phyloP scores from a whole-genome alignment of 2,329 filamentous ascomycete species.

The Arthrobotrys sphaeroides region DNA sequence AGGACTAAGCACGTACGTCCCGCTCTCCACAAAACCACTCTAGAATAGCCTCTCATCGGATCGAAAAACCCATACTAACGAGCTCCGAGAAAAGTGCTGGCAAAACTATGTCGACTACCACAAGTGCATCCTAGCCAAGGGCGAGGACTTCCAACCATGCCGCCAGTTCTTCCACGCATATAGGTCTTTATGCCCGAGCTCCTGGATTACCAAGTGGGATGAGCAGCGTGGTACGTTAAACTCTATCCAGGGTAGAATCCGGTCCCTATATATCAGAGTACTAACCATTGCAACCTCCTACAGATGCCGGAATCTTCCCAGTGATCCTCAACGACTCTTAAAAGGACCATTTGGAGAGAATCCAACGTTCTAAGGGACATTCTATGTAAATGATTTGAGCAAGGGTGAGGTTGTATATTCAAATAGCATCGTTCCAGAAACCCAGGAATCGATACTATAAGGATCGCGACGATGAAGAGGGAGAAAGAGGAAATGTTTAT shows the following conservation, averaged over 20 bases:
- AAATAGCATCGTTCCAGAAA: background rate
- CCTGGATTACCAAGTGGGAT: constrained; percentile 95
- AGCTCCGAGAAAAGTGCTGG: constrained; percentile 78
- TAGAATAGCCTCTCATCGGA: too few species aligned
- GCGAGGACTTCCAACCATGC: constrained; percentile 58
- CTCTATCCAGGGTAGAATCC: too few species aligned
- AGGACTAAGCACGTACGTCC: constrained; percentile 58
- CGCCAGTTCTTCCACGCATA: constrained; percentile 92
- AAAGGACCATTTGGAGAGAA: constrained; percentile 58
- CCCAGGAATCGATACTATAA: too few species aligned
- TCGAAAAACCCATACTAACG: background rate
- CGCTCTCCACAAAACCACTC: background rate
- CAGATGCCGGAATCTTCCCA: constrained; percentile 76
- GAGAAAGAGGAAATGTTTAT: constrained; percentile 19
- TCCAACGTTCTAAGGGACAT: too few species aligned
- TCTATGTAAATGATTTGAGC: background rate
- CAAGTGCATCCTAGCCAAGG: constrained; percentile 97
- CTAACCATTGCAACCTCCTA: too few species aligned
- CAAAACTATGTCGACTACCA: constrained; percentile 99
- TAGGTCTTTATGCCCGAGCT: constrained; percentile 94
- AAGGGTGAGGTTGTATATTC: background rate
- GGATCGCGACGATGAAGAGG: background rate
- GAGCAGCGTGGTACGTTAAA: constrained; percentile 85
- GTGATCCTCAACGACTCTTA: constrained; percentile 69
- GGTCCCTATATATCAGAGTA: too few species aligned